Evolutionary conservation across 2,329 filamentous ascomycete genomes (phyloP).

Genomic region (Aspergillus transmontanensis): DNA sequence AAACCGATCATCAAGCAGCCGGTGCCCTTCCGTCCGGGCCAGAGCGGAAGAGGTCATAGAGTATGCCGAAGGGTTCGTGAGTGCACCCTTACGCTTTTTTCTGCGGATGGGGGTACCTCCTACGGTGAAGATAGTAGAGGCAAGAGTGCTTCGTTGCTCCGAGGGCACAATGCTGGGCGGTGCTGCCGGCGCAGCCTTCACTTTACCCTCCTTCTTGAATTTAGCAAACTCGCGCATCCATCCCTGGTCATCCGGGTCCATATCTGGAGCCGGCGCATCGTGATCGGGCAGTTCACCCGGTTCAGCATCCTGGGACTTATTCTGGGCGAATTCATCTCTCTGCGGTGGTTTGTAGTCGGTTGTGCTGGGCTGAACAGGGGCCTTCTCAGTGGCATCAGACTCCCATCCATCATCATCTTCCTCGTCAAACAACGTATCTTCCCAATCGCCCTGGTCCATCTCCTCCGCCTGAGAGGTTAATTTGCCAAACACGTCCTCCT

Average conservation of each 20-base stretch:
- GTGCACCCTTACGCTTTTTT: conserved; percentile 94
- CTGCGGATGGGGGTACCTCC: conserved; percentile 67
- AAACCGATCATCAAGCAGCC: conserved; percentile 84
- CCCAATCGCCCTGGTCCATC: conserved; percentile 78
- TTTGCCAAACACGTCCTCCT: conserved; percentile 80
- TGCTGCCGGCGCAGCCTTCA: conserved; percentile 40
- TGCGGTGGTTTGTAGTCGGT: conserved; percentile 18
- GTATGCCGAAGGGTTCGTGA: conserved; percentile 84
- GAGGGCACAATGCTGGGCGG: conserved; percentile 42
- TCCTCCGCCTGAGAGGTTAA: conserved; percentile 69
- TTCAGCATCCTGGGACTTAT: conserved; percentile 17
- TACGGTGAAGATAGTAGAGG: conserved; percentile 55
- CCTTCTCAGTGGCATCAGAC: conserved; percentile 87
- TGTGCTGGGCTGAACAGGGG: conserved; percentile 48
- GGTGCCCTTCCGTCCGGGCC: conserved; percentile 82
- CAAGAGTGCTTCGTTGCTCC: conserved; percentile 44
- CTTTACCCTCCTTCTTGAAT: conserved; percentile 78
- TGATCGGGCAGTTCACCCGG: conserved; percentile 40
- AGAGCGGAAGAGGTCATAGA: conserved; percentile 91
- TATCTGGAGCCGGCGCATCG: conserved; percentile 42
- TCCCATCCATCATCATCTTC: conserved; percentile 87
- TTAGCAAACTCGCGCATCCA: conserved; percentile 94
- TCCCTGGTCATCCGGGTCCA: conserved; percentile 68
- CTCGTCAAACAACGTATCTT: conserved; percentile 57
- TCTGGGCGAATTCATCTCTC: conserved; percentile 11